These are phyloP conservation scores for Gynostemma pentaphyllum DNA, from an alignment of 306 rosid genomes.

Conservation along the genomic window DNA sequence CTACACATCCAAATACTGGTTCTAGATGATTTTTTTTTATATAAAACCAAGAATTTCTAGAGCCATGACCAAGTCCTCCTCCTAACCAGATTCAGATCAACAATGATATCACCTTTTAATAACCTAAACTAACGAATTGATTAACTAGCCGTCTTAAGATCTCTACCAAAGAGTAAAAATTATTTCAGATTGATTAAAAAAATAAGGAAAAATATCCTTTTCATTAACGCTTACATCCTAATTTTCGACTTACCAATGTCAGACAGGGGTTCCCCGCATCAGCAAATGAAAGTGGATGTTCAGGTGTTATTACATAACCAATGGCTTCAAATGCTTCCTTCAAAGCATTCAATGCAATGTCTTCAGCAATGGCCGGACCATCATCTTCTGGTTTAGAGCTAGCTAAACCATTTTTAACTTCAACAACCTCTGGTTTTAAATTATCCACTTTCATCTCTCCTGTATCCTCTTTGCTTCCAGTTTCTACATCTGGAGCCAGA, in stretches of 20 bases:
- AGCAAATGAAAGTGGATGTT: slow-evolving; percentile 56
- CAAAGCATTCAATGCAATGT: slow-evolving; percentile 56
- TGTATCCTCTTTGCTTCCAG: slow-evolving; percentile 36
- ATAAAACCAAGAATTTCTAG: not conserved
- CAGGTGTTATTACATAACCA: slow-evolving; percentile 54
- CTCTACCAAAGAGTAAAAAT: not conserved
- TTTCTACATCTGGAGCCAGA: slow-evolving; percentile 24
- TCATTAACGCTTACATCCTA: not conserved
- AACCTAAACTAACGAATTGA: not conserved
- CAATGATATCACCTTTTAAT: not conserved
- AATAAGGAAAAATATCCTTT: not conserved
- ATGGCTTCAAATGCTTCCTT: slow-evolving; percentile 79
- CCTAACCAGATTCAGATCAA: not conserved
- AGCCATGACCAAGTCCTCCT: not conserved
- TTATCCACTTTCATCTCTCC: slow-evolving; percentile 31
- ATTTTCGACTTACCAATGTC: slow-evolving; percentile 71
- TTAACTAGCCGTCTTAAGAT: not conserved
- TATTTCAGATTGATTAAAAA: not conserved
- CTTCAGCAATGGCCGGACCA: slow-evolving; percentile 32
- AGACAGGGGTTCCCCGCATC: slow-evolving; percentile 86
- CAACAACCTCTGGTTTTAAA: slow-evolving; percentile 33
- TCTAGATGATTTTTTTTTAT: not conserved
- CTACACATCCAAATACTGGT: not conserved
- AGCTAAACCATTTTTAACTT: slow-evolving; percentile 33
- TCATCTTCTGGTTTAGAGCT: slow-evolving; percentile 34